These are phyloP conservation scores for Cardamine resedifolia DNA, from an alignment of 345 rosid genomes.

Conservation along the genomic window DNA sequence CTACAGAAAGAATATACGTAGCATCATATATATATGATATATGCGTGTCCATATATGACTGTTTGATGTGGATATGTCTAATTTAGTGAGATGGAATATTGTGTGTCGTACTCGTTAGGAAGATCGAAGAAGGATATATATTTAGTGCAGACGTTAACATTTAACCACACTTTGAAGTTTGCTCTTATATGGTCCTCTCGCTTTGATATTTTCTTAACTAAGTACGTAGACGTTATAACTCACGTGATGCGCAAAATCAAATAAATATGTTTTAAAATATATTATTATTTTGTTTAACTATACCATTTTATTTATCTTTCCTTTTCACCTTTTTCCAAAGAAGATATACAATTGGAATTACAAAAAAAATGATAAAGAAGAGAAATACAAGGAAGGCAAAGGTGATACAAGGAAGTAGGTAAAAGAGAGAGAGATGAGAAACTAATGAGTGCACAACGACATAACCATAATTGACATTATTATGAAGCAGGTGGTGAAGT, in stretches of 20 bases:
- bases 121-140: constrained; percentile 25
- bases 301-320: too few relatives aligned
- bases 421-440: too few relatives aligned
- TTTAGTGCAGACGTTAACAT: constrained; percentile 37
- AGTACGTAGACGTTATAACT: constrained; percentile 1
- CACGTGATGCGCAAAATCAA: background rate
- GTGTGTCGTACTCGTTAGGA: constrained; percentile 21
- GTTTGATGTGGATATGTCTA: constrained; percentile 28
- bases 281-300: too few relatives aligned
- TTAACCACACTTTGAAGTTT: constrained; percentile 26
- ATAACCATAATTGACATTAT: too few relatives aligned
- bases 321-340: too few relatives aligned
- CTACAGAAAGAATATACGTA: constrained; percentile 17
- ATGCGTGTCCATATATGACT: constrained; percentile 8
- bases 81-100: constrained; percentile 23
- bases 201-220: constrained; percentile 19
- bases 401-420: too few relatives aligned
- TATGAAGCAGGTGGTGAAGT: too few relatives aligned
- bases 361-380: too few relatives aligned
- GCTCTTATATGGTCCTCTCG: constrained; percentile 33
- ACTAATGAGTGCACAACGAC: too few relatives aligned
- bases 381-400: too few relatives aligned
- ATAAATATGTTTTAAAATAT: background rate
- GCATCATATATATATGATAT: background rate
- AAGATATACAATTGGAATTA: too few relatives aligned